Conservation (phyloP, 352 stramenopile genomes). For the Ophiocytium majus region DNA sequence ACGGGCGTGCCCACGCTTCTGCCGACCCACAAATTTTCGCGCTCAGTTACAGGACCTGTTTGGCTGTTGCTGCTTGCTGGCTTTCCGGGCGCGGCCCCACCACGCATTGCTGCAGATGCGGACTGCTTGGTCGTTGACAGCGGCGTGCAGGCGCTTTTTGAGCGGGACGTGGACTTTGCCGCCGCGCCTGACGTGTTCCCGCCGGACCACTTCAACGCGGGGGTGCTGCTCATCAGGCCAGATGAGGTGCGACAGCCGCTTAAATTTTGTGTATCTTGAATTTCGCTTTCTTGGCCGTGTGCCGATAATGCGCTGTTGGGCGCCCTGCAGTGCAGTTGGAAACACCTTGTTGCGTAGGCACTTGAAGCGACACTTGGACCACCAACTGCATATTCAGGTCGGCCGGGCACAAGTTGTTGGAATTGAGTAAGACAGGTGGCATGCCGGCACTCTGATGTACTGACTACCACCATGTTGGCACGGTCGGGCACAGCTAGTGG, state of each 20-base stretch:
- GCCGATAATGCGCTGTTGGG: too few species aligned
- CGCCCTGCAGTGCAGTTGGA: too few species aligned
- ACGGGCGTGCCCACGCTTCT: neutral
- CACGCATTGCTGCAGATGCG: slow-evolving; percentile 58
- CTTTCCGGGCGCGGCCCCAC: neutral
- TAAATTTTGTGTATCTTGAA: too few species aligned
- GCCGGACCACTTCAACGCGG: slow-evolving; percentile 76
- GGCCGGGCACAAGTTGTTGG: too few species aligned
- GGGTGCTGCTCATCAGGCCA: slow-evolving; percentile 68
- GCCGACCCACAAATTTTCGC: neutral
- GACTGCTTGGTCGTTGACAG: slow-evolving; percentile 73
- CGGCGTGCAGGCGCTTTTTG: slow-evolving; percentile 60
- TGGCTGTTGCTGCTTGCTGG: neutral
- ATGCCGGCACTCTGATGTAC: too few species aligned
- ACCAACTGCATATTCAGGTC: too few species aligned
- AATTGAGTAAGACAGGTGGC: too few species aligned
- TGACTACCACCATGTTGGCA: too few species aligned
- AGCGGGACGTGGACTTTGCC: slow-evolving; percentile 65
- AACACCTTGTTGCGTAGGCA: too few species aligned
- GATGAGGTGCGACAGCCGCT: neutral
- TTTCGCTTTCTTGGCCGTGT: too few species aligned
- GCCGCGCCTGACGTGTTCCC: slow-evolving; percentile 75
- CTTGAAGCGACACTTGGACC: too few species aligned
- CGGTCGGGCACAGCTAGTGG: too few species aligned
- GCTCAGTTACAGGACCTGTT: neutral